Base-by-base conservation (phyloP, 192 early-diverging fungal genomes). In the Coemansia sp. region DNA sequence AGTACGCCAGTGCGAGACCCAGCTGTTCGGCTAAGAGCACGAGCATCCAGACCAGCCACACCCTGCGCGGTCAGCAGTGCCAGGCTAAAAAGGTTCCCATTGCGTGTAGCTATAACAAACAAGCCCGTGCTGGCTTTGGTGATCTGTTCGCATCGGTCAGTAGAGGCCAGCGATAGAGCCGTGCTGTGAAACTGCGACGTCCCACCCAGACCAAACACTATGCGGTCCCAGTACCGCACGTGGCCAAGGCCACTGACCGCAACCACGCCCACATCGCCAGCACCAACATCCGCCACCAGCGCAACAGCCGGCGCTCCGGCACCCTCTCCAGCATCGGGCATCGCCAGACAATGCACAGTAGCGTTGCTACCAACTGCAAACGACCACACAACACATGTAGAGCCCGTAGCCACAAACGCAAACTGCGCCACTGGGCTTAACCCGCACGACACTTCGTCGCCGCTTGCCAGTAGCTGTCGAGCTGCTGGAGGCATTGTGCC, bases 161-260 rank as follows among this genome's bases (percentile, higher is more conserved):
- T 14, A 8, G 45, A n/a, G 9, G 64, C 68, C 20, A 75, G 58
- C 36, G 37, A 43, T 24, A 72, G 34, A 1, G 20, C 28, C 4
- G 11, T 37, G 40, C 26, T 56, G 31, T 65, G 55, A 35, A 73
- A 79, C 5, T 61, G 64, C 18, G 66, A 67, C 13, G 76, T 38
- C 11, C 82, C 77, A 37, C 73, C 73, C 40, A 84, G 70, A 1
- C 76, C 81, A 69, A 76, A 79, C 20, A 71, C 82, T 16, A 84
- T 74, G 50, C 68, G 65, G 7, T 69, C 71, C 82, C 82, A 84
- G 66, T 73, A 74, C 58, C 82, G 82, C 48, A 84, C 28, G 51
- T 71, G 70, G 0, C 82, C 82, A 9, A 63, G 61, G 10, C 66
- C 46, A 8, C 70, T 58, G 40, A 69, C 70, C 3, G 68, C 70